Evolutionary conservation across 2,329 filamentous ascomycete species (phyloP).

Genomic region (Fusarium palustre): DNA sequence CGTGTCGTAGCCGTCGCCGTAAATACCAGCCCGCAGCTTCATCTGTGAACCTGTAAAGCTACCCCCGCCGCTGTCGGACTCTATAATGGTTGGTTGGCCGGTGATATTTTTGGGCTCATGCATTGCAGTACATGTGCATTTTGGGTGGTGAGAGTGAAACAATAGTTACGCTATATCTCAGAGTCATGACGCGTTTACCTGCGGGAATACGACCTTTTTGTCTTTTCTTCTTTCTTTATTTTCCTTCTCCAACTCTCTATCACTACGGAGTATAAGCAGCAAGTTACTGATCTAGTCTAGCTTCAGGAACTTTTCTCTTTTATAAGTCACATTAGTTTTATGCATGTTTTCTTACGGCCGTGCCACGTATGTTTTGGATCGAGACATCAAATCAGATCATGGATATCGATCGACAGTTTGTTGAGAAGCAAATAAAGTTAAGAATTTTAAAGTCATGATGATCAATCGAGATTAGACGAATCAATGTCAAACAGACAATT

Average conservation of each 20-base stretch:
- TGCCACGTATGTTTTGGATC: neutral
- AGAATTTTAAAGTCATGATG: neutral
- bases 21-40: neutral
- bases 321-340: neutral
- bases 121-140: neutral
- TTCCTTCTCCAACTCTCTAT: neutral
- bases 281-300: neutral
- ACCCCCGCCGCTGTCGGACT: neutral
- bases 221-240: neutral
- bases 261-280: too few relatives aligned
- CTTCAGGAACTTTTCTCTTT: neutral
- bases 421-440: neutral
- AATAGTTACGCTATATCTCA: neutral
- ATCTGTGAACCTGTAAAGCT: neutral
- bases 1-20: neutral
- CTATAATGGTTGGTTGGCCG: neutral
- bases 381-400: neutral
- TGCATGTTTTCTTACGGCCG: neutral
- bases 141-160: neutral
- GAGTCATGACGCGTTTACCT: neutral
- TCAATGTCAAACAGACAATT: neutral
- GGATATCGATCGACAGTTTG: neutral
- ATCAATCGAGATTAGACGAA: neutral
- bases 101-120: neutral
- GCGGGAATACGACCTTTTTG: neutral